Conservation (phyloP, 495 filamentous ascomycete genomes). For the Annulohypoxylon nitens region DNA sequence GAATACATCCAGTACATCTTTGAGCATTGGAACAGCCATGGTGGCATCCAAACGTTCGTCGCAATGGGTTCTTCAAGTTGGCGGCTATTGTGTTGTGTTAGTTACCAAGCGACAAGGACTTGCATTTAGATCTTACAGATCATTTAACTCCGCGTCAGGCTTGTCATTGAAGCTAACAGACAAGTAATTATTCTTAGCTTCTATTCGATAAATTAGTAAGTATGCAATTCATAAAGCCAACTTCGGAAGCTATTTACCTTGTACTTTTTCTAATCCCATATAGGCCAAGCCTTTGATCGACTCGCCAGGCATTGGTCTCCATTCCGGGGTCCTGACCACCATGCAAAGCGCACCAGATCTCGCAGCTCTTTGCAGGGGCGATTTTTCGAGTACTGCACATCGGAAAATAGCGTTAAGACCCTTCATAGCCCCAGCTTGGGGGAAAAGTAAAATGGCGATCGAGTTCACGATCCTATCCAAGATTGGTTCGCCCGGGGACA, state of each 20-base stretch:
- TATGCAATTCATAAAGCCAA: neutral
- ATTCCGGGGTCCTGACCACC: neutral
- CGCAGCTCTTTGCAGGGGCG: neutral
- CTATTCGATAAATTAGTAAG: neutral
- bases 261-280: neutral
- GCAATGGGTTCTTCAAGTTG: neutral
- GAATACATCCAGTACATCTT: constrained; percentile 1
- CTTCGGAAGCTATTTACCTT: neutral
- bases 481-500: neutral
- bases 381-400: neutral
- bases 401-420: constrained; percentile 3
- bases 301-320: constrained; percentile 5
- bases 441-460: constrained; percentile 5
- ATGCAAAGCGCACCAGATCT: constrained; percentile 1
- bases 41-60: neutral
- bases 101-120: neutral
- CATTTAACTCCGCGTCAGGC: neutral
- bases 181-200: neutral
- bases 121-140: neutral
- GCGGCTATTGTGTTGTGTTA: neutral
- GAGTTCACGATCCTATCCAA: constrained; percentile 1
- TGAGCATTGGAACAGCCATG: neutral
- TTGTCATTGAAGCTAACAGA: neutral
- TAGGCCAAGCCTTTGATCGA: neutral
- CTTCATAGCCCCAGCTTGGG: constrained; percentile 4